Evolutionary conservation across 805 yeast species (phyloP).

Genomic region (Jamesozyma lodderae): DNA sequence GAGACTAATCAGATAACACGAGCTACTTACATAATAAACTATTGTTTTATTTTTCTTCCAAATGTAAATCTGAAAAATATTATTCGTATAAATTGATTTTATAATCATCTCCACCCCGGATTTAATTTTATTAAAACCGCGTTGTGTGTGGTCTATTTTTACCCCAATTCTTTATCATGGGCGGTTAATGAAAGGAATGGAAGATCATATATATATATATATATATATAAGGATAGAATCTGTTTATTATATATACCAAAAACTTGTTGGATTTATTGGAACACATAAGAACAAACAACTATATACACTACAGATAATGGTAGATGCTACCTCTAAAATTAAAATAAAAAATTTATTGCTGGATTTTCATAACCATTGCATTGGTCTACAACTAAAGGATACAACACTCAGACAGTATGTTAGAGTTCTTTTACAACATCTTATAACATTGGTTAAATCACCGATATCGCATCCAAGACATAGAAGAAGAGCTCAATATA

Average conservation of each 20-base stretch:
- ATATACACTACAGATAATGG: conserved; percentile 3
- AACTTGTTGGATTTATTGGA: too few relatives aligned
- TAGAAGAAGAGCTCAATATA: conserved; percentile 20
- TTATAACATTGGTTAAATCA: conserved; percentile 15
- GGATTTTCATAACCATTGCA: conserved; percentile 13
- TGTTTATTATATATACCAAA: too few relatives aligned
- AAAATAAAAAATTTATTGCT: conserved; percentile 7
- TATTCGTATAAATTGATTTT: too few relatives aligned
- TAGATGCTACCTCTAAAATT: conserved; percentile 5
- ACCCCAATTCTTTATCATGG: background rate
- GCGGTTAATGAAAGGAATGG: too few relatives aligned
- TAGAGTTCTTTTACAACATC: conserved; percentile 14
- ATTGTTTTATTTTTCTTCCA: too few relatives aligned
- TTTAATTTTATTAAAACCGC: too few relatives aligned
- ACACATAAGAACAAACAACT: too few relatives aligned
- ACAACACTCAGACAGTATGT: conserved; percentile 12
- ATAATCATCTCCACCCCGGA: too few relatives aligned
- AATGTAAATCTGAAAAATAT: too few relatives aligned
- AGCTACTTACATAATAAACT: too few relatives aligned
- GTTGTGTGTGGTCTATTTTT: too few relatives aligned
- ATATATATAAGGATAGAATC: background rate
- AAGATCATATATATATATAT: background rate
- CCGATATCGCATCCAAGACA: conserved; percentile 16
- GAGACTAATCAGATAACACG: too few relatives aligned
- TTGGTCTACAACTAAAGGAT: conserved; percentile 19